Conservation (phyloP, 192 early-diverging fungal species). For the Paraglomus brasilianum region DNA sequence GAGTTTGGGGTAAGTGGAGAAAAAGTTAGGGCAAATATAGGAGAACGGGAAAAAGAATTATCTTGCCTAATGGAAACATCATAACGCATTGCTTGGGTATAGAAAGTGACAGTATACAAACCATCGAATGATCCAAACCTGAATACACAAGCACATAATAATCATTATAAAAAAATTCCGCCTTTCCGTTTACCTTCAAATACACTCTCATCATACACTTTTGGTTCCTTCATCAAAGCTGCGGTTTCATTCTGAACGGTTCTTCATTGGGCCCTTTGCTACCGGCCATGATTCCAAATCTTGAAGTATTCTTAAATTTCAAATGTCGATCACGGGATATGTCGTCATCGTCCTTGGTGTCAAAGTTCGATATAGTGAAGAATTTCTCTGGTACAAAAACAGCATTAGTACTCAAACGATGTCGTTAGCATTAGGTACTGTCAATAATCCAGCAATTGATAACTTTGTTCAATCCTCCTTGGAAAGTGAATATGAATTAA, state of each 20-base stretch:
- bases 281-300: conserved; percentile 66
- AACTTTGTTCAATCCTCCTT: too few species aligned
- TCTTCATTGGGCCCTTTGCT: conserved; percentile 57
- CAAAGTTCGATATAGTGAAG: too few species aligned
- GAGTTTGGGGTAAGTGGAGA: not conserved
- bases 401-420: too few species aligned
- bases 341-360: too few species aligned
- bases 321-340: too few species aligned
- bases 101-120: conserved; percentile 11
- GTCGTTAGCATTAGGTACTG: too few species aligned
- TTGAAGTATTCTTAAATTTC: too few species aligned
- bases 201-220: conserved; percentile 53
- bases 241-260: conserved; percentile 58
- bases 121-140: conserved; percentile 49
- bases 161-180: not conserved
- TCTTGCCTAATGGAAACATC: too few species aligned
- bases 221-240: conserved; percentile 54
- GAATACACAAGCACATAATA: not conserved
- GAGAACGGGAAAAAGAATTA: not conserved
- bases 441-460: too few species aligned
- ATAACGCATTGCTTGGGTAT: not conserved
- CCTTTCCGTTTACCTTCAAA: conserved; percentile 42
- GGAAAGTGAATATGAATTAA: too few species aligned
- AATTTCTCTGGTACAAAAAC: too few species aligned
- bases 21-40: too few species aligned